Base-by-base conservation (phyloP, 495 filamentous ascomycete species). In the Ramalina intermedia region DNA sequence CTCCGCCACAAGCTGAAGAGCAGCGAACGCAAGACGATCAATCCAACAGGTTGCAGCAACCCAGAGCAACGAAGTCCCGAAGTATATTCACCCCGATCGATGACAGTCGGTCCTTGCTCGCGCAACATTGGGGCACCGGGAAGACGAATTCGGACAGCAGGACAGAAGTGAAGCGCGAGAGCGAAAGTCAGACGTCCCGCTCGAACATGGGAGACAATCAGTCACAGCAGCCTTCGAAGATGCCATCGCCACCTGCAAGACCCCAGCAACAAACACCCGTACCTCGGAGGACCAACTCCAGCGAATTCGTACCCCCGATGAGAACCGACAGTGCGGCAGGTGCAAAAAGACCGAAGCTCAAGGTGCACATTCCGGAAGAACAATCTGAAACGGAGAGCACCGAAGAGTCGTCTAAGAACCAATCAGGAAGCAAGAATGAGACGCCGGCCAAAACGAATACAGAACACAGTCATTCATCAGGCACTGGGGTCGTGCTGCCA, bases 41-140 rank as follows among this genome's bases (percentile, higher is more conserved):
- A 50, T 72, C 70, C 5, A 73, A 72, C 41, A 73, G 63, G 55
- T 70, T 69, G 66, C 71, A 70, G 18, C 89, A 86, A 59, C 82
- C 84, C 21, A 64, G 84, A n/a, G 76, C 81, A 13, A 78, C 80
- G 17, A 89, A 90, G 63, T 84, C 83, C 7, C 81, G 87, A 49
- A 95, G 88, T 63, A 96, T 96, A 46, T 96, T 95, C 57, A 98
- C 91, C 1, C 91, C 91, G 2, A 94, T 96, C 49, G 91, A 95
- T 55, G 90, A 94, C 59, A 85, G 81, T 50, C 77, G 85, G 41
- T 96, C 91, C 6, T 79, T 95, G 53, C 69, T 96, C 20, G 84
- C 84, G 13, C 84, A 87, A 47, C 87, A 94, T 64, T 84, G 91
- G 60, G 86, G 84, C 37, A 69, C 63, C 11, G 70, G 59, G 54